Base-by-base conservation (phyloP, 345 rosid species). In the Populus deltoides region DNA sequence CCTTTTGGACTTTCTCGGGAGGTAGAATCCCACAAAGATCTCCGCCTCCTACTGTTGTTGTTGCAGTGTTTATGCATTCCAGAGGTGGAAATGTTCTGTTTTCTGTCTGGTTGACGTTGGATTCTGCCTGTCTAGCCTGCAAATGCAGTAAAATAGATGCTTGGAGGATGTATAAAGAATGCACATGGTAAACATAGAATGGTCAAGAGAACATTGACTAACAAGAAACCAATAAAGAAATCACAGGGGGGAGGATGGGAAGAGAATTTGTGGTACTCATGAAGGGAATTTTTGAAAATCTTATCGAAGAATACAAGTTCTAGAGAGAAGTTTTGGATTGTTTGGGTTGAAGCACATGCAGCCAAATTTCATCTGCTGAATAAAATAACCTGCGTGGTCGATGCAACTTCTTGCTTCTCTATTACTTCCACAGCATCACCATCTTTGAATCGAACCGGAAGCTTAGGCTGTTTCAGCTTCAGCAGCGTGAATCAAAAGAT, bases 1-100 rank as follows among this genome's bases (percentile, higher is more conserved):
- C 76, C 72, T 76, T 81, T 70, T 74, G 76, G 36, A 39, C 72
- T 59, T 74, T 51, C 70, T 76, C 57, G 10, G 62, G 66, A 17
- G 67, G 39, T 17, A 65, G 20, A 29, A 59, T 38, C 57, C 62
- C 75, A 4, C 65, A 36, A 29, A 13, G 27, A 38, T 47, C 68
- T 8, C 66, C 33, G 55, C 70, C 36, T 17, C 35, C 17, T 43
- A 24, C 63, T 2, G 4, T 27, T 66, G 41, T 33, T 18, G 43
- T 41, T 16, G 39, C 47, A 0, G 62, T 59, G 65, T 71, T 74
- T 29, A 74, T 51, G n/a, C 67, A 68, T 36, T 65, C 78, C 15
- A 0, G n/a, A 33, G 43, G n/a, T 15, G 22, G 18, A 51, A 16
- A 70, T 22, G n/a, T 38, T 29, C 6, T 63, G 38, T 33, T 68